Base-by-base conservation (phyloP, 2,329 filamentous ascomycete genomes). In the Emydomyces testavorans region DNA sequence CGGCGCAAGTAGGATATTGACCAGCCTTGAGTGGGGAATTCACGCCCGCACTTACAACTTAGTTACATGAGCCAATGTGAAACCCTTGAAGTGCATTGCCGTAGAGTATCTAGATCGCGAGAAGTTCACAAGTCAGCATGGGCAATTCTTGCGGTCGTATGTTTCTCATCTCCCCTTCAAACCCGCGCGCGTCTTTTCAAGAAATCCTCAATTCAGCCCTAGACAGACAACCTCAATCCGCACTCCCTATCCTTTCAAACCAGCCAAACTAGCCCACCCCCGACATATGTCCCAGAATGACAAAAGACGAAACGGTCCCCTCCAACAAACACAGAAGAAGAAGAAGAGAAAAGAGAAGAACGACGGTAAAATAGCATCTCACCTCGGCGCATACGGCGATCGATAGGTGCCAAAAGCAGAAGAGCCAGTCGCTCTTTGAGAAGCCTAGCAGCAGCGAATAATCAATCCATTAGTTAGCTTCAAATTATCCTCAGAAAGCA, bases 331-430 rank as follows among this genome's bases (percentile, higher is more conserved):
- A 34, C 3, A 47, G 23, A n/a, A 32, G 21, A 36, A 7, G 6
- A 21, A 38, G 34, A 29, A 44, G 5, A 11, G 8, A 10, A 34
- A 32, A 6, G n/a, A 28, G 7, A 32, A 26, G 11, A 20, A 45
- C 3, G 13, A 28, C 20, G 15, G 23, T 10, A 31, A 21, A 39
- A 18, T 10, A 7, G 23, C 28, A 40, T 58, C 65, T 63, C 71
- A 80, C 76, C 75, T 71, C 52, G 77, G 77, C 48, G 73, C 76
- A 60, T 74, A 78, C 49, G 71, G 72, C 61, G 74, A 77, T 64
- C 69, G 64, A 65, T 75, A 78, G 52, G 71, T 36, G 40, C 48
- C 32, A 16, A 47, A 45, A 29, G 23, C 31, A 35, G 48, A 45
- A 34, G 28, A 34, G 2, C 40, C 29, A 24, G 44, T 37, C n/a